Conservation (phyloP, 2,329 filamentous ascomycete genomes). For the Colletotrichum magnum region DNA sequence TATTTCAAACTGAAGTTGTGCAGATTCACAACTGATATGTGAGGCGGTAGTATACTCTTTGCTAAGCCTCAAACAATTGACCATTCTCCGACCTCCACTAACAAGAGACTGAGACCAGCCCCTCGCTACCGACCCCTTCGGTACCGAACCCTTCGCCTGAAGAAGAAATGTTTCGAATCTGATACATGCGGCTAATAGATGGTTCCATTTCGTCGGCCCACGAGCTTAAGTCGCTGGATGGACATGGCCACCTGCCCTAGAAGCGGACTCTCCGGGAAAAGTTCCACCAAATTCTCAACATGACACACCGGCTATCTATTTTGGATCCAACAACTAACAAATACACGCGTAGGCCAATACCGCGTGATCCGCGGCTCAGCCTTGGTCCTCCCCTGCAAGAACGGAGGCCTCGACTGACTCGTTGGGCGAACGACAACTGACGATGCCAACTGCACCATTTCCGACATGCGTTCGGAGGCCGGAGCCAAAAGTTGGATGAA, state of each 20-base stretch:
- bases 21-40: too few relatives aligned
- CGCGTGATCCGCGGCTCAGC: not conserved
- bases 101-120: too few relatives aligned
- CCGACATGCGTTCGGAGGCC: not conserved
- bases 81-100: too few relatives aligned
- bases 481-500: not conserved
- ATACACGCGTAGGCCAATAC: not conserved
- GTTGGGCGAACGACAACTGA: not conserved
- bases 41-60: too few relatives aligned
- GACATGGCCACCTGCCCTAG: not conserved
- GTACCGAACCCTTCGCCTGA: too few relatives aligned
- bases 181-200: not conserved
- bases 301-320: conserved; percentile 24
- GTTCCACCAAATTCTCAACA: conserved; percentile 16
- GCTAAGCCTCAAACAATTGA: too few relatives aligned
- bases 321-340: conserved; percentile 1
- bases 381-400: conserved; percentile 19
- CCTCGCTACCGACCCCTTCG: too few relatives aligned
- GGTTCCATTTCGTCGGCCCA: not conserved
- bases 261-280: not conserved
- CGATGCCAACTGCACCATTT: not conserved
- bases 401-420: not conserved
- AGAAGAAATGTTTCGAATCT: not conserved
- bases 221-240: conserved; percentile 9
- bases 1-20: too few relatives aligned